phyloP scores from a whole-genome alignment of 225 moss, liverwort and hornwort species.

The Marchantia polymorpha region DNA sequence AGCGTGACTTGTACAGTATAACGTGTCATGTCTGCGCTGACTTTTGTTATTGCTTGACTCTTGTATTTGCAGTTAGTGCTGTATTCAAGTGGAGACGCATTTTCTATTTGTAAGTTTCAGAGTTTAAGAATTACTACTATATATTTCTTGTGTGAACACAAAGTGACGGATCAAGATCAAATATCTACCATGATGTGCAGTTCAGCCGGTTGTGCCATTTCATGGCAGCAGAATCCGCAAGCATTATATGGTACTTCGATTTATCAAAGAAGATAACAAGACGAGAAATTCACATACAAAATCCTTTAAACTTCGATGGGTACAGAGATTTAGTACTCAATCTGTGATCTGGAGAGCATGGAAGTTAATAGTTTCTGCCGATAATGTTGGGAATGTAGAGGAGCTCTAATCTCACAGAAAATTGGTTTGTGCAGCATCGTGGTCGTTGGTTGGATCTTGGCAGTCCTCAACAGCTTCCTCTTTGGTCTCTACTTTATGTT shows the following conservation, averaged over 20 bases:
- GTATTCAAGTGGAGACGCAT: slow-evolving; percentile 43
- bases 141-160: not conserved
- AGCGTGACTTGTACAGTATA: no score
- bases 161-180: not conserved
- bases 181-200: not conserved
- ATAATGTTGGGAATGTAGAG: not conserved
- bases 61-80: slow-evolving; percentile 47
- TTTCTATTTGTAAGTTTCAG: slow-evolving; percentile 53
- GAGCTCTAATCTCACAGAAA: not conserved
- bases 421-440: slow-evolving; percentile 41
- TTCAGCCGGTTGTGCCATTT: not conserved
- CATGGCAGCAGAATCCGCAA: not conserved
- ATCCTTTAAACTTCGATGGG: not conserved
- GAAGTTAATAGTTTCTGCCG: not conserved
- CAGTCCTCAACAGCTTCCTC: slow-evolving; percentile 46
- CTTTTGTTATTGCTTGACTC: not conserved
- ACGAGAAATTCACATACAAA: not conserved
- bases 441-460: slow-evolving; percentile 52
- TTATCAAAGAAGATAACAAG: not conserved
- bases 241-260: not conserved
- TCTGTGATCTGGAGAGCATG: not conserved
- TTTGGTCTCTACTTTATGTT: slow-evolving; percentile 61
- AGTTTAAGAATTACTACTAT: not conserved
- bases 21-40: not conserved
- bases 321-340: not conserved